These are phyloP conservation scores for Alliaria petiolata DNA, from an alignment of 345 rosid species.

Conservation along the genomic window DNA sequence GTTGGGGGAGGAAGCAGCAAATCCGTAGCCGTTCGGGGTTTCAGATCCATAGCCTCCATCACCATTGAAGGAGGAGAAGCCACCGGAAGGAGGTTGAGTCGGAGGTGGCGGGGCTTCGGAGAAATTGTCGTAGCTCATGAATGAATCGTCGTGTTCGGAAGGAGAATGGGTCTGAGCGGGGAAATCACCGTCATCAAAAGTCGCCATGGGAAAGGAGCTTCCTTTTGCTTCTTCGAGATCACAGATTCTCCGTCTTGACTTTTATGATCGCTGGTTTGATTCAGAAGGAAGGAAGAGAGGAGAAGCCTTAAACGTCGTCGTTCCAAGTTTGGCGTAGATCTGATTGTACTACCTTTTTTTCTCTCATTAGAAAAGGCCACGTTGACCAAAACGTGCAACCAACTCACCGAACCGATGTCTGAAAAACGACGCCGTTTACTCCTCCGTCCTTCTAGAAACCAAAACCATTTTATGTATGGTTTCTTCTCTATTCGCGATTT, in stretches of 20 bases:
- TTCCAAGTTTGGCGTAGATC: constrained; percentile 7
- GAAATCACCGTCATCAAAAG: constrained; percentile 36
- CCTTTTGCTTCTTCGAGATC: constrained; percentile 13
- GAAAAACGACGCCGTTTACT: background rate
- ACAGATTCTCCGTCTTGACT: constrained; percentile 14
- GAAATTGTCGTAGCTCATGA: constrained; percentile 33
- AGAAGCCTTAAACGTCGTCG: constrained; percentile 4
- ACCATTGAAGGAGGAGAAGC: constrained; percentile 20
- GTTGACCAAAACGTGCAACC: constrained; percentile 33
- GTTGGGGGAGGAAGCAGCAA: constrained; percentile 35
- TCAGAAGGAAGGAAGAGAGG: background rate
- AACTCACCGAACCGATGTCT: constrained; percentile 21
- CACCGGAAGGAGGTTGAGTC: constrained; percentile 18
- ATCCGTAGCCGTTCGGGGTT: constrained; percentile 45
- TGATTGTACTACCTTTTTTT: background rate
- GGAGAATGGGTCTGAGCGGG: constrained; percentile 33
- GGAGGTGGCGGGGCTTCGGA: constrained; percentile 26
- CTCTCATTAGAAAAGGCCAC: constrained; percentile 12
- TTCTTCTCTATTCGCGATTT: too few relatives aligned
- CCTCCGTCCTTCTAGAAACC: background rate
- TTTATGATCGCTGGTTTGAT: constrained; percentile 13
- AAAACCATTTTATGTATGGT: too few relatives aligned
- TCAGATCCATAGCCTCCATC: constrained; percentile 27
- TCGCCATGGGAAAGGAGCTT: constrained; percentile 24
- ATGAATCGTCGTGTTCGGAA: constrained; percentile 28